Evolutionary conservation across 371 early-diverging fungal genomes (phyloP), one percentile per base, ranked within the genome.

Genomic region (Circinella minor): DNA sequence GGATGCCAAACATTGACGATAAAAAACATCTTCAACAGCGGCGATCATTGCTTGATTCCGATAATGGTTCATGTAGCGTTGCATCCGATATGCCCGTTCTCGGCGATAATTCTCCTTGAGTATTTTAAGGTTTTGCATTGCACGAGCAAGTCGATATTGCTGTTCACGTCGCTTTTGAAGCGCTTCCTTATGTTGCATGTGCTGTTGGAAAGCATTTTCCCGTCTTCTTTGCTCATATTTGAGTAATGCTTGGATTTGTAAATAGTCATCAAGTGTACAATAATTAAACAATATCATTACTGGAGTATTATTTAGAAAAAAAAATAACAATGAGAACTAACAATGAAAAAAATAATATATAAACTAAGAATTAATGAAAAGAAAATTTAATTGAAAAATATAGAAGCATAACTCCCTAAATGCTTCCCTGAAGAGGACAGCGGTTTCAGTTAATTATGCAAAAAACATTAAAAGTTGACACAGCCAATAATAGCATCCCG

Each of bases 181-280:
- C 13, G 17, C 34, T 39, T 67, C 61, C 4, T 67, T 49, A 17
- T 48, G 67, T 8, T 51, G 64, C 64, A 54, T 18, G n/a, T 57
- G 57, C 13, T 57, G 57, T 9, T 57, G 57, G 14, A 57, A 27
- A 27, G 43, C 61, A 0, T 46, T 65, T 38, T 71, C 62, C 8
- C 66, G 71, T 20, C 47, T 60, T 10, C 20, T 65, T 66, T 68
- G 69, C 55, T 68, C 71, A 27, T 74, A 73, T 47, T 65, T 61
- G 54, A 77, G 70, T 13, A 79, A 38, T 7, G 18, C 46, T 55
- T 79, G 76, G 1, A 81, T 63, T 60, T 75, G 77, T 17, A 72
- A 27, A 36, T 81, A 81, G 63, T 81, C 79, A 39, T 75, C 75
- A 49, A 81, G 48, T 18, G 76, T 72, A 39, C 75, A 43, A 54